Evolutionary conservation across 371 early-diverging fungal species (phyloP).

Genomic region (Rhizopus delemar): DNA sequence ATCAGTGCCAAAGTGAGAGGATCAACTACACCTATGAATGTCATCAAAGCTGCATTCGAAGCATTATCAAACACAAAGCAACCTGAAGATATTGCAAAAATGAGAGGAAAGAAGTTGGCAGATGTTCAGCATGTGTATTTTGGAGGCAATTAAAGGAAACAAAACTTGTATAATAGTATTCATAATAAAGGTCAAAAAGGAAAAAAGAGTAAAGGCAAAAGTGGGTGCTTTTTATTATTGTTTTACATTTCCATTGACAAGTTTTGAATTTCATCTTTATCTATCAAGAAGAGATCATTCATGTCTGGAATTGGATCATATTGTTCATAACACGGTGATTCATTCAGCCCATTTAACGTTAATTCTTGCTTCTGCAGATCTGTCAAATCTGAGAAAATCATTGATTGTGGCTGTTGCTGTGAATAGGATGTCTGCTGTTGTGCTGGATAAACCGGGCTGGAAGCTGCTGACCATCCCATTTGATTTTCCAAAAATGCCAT

Average conservation of each 20-base stretch:
- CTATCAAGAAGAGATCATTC: conserved; percentile 25
- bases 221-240: background rate
- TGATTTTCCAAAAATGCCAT: conserved; percentile 3
- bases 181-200: conserved; percentile 5
- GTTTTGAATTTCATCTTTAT: conserved; percentile 7
- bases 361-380: background rate
- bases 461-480: background rate
- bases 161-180: background rate
- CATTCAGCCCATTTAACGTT: background rate
- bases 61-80: conserved; percentile 85
- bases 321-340: conserved; percentile 2
- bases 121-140: conserved; percentile 88
- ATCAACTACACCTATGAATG: conserved; percentile 95
- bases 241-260: background rate
- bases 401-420: conserved; percentile 5
- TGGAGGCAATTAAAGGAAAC: conserved; percentile 46
- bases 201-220: background rate
- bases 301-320: conserved; percentile 27
- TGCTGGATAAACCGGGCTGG: conserved; percentile 28
- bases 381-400: background rate
- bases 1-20: conserved; percentile 91
- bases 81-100: conserved; percentile 86
- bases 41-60: conserved; percentile 94
- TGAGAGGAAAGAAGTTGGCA: conserved; percentile 86
- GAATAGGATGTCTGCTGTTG: conserved; percentile 29